A percentile compares a stretch with the other conserved stretches of the same genome.
phyloP scores from a whole-genome alignment of 2,329 filamentous ascomycete species.

The Pseudogymnoascus verrucosus region DNA sequence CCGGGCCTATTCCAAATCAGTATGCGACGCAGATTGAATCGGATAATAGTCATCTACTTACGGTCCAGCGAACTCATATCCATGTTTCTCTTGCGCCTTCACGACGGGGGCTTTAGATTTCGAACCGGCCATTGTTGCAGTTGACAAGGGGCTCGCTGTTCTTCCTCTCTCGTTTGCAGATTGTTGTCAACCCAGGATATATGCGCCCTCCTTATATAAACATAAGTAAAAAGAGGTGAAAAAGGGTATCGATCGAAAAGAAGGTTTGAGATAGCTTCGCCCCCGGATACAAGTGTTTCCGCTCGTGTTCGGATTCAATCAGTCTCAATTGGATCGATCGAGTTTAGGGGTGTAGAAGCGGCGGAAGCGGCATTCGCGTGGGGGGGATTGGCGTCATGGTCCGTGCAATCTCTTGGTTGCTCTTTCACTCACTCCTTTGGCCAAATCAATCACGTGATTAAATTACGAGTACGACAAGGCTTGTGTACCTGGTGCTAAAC shows the following conservation, averaged over 20 bases:
- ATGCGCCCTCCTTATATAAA: background rate
- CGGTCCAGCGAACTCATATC: slow-evolving; percentile 30
- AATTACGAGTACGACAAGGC: background rate
- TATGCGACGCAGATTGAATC: background rate
- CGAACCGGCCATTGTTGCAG: background rate
- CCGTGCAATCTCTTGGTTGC: background rate
- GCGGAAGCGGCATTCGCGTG: background rate
- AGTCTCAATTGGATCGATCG: background rate
- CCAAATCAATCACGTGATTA: background rate
- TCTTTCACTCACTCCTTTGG: background rate
- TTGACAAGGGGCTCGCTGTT: background rate
- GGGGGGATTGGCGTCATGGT: background rate
- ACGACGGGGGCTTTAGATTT: slow-evolving; percentile 15
- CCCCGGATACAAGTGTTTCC: background rate
- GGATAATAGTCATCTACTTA: slow-evolving; percentile 14
- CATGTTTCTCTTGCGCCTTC: slow-evolving; percentile 22
- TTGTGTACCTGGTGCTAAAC: background rate
- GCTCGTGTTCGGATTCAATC: background rate
- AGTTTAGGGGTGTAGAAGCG: background rate
- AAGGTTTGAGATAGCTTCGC: background rate
- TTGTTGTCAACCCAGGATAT: background rate
- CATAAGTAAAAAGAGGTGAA: background rate
- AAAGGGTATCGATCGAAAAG: background rate
- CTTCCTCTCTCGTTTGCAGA: background rate
- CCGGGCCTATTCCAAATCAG: slow-evolving; percentile 51